Percentiles rank a stretch among this genome's conserved stretches.
Conservation (phyloP, 78 protist genomes). For the Dictyostelium purpureum region DNA sequence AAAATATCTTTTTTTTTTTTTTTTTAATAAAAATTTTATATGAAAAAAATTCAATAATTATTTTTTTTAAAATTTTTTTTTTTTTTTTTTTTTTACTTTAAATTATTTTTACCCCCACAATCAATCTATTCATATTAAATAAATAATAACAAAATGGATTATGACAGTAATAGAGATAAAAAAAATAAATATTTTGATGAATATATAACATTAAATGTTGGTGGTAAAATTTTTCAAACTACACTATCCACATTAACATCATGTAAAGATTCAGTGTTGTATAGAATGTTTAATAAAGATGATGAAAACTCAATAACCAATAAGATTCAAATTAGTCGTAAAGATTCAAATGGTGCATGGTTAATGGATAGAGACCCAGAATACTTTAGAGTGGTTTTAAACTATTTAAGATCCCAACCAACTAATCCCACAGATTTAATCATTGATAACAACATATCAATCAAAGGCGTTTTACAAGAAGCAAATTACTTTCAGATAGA, state of each 20-base stretch:
- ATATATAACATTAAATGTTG: constrained; percentile 75
- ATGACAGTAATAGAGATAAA: no score
- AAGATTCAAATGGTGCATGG: constrained; percentile 29
- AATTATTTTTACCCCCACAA: neutral
- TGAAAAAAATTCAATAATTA: no score
- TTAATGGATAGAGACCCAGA: constrained; percentile 70
- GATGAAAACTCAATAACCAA: neutral
- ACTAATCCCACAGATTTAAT: neutral
- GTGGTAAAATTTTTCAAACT: constrained; percentile 61
- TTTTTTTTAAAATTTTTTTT: neutral
- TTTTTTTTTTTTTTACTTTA: neutral
- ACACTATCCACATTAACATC: constrained; percentile 53
- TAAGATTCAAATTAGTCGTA: neutral
- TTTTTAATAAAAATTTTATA: no score
- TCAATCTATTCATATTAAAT: no score
- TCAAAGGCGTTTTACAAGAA: constrained; percentile 57
- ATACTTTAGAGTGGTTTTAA: constrained; percentile 62
- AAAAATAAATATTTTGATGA: constrained; percentile 15
- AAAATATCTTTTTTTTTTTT: no score
- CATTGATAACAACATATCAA: constrained; percentile 45
- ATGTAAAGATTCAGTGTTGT: constrained; percentile 37
- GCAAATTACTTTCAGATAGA: constrained; percentile 61
- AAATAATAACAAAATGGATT: neutral
- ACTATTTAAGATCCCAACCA: constrained; percentile 44
- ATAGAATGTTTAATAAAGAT: constrained; percentile 48